Conservation (phyloP, 495 filamentous ascomycete species). For the Chaetomidium leptoderma region DNA sequence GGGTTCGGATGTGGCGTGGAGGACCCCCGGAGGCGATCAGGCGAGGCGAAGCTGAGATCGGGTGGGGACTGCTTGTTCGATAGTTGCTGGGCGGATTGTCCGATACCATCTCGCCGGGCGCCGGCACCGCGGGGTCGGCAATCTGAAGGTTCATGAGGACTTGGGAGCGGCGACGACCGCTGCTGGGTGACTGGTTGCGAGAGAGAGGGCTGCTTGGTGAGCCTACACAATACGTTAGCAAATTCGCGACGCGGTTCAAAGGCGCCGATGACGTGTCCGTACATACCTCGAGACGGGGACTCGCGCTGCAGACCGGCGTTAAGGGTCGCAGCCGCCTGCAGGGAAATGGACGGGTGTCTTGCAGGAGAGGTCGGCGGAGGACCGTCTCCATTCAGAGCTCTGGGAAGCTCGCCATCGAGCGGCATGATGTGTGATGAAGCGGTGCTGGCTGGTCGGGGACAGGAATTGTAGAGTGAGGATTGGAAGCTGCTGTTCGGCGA, state of each 20-base stretch:
- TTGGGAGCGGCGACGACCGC: slow-evolving; percentile 60
- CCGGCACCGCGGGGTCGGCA: slow-evolving; percentile 60
- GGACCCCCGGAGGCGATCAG: slow-evolving; percentile 50
- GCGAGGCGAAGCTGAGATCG: slow-evolving; percentile 54
- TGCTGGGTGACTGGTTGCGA: slow-evolving; percentile 52
- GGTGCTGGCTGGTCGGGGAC: background rate
- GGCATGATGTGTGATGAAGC: slow-evolving; percentile 34
- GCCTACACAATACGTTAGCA: slow-evolving; percentile 33
- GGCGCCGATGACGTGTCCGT: background rate
- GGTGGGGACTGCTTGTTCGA: slow-evolving; percentile 54
- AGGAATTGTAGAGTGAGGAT: background rate
- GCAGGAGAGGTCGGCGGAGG: slow-evolving; percentile 50
- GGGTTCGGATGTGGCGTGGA: slow-evolving; percentile 60
- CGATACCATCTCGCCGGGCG: slow-evolving; percentile 59
- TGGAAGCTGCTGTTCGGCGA: background rate
- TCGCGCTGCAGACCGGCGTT: slow-evolving; percentile 66
- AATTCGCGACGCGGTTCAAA: background rate
- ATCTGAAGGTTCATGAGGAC: slow-evolving; percentile 70
- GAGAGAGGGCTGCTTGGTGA: slow-evolving; percentile 53
- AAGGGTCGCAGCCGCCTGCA: slow-evolving; percentile 63
- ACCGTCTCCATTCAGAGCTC: slow-evolving; percentile 28
- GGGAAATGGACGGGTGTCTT: slow-evolving; percentile 57
- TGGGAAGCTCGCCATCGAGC: slow-evolving; percentile 44
- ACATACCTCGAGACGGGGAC: slow-evolving; percentile 54
- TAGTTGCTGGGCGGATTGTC: slow-evolving; percentile 39